Conservation (phyloP, 1,284 basidiomycete species). For the Rhodotorula sp. region DNA sequence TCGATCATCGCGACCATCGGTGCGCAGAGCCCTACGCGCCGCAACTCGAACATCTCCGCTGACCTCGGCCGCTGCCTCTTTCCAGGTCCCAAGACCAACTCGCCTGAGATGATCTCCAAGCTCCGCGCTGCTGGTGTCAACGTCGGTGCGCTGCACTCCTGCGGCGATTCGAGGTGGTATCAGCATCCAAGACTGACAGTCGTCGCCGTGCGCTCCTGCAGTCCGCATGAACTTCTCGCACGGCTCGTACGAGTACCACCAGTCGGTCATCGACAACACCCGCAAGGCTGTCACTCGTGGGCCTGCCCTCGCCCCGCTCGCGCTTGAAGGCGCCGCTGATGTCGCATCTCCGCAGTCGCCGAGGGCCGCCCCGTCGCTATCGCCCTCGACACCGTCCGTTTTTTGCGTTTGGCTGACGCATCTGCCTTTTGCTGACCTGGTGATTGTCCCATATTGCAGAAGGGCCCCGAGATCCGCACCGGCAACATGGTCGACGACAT, state of each 20-base stretch:
- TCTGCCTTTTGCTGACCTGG: slow-evolving; percentile 15
- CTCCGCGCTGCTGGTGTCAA: slow-evolving; percentile 88
- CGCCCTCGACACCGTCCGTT: slow-evolving; percentile 86
- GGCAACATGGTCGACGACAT: slow-evolving; percentile 83
- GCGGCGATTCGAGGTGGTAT: background rate
- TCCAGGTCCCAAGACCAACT: slow-evolving; percentile 86
- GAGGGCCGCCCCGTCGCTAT: slow-evolving; percentile 90
- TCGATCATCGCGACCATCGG: slow-evolving; percentile 96
- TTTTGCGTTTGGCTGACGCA: slow-evolving; percentile 14
- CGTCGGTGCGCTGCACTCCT: slow-evolving; percentile 67
- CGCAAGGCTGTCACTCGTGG: slow-evolving; percentile 75
- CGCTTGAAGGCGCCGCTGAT: background rate
- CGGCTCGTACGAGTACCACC: slow-evolving; percentile 94
- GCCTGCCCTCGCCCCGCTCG: slow-evolving; percentile 43
- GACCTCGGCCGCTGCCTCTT: background rate
- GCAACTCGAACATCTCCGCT: background rate
- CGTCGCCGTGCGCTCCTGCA: slow-evolving; percentile 49
- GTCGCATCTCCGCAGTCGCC: slow-evolving; percentile 56
- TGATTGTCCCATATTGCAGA: slow-evolving; percentile 56
- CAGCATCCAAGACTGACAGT: background rate
- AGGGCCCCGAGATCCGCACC: slow-evolving; percentile 99
- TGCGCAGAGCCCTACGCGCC: slow-evolving; percentile 48
- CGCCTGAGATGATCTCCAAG: slow-evolving; percentile 76
- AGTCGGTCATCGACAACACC: slow-evolving; percentile 95
- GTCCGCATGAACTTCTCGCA: slow-evolving; percentile 99